Base-by-base conservation (phyloP, 1,284 basidiomycete species). In the Mycosarcoma mackinlayi region DNA sequence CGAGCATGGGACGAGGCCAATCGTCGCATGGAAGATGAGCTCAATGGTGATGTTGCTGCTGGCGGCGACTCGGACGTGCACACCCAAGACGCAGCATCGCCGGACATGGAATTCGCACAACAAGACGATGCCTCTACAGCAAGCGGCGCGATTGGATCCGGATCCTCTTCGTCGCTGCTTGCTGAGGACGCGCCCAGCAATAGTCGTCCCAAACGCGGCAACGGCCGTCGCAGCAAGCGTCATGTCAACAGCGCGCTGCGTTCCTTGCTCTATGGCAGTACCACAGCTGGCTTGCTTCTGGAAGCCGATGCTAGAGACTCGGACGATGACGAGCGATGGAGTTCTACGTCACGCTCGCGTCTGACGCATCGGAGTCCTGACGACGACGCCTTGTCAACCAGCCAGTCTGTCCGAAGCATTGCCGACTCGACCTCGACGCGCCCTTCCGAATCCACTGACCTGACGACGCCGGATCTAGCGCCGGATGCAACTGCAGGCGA, bases 1-100 rank as follows among this genome's bases (percentile, higher is more conserved):
- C 88, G 91, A 34, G 92, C 94, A 66, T 94, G 92, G 90, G 94
- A 96, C 71, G 86, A 85, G 61, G 83, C 85, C 19, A 84, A 84
- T 60, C 67, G 84, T 21, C 76, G 84, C 23, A 84, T 85, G 23
- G 84, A 85, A 48, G 85, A 85, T 47, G 63, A 65, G 44, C 27
- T 65, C 21, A 61, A 69, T 50, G 46, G 47, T 30, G 37, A 69
- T 35, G 50, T 27, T n/a, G 42, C 16, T 3, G 52, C 13, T 14
- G n/a, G n/a, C n/a, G n/a, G n/a, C n/a, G 52, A 56, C 13, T 25
- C 37, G 24, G 46, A 54, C 19, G 8, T 13, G 9, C 41, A 44
- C 21, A 49, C 27, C 40, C 42, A 61, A 23, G 41, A 61, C 6
- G 25, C 48, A 27, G 31, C n/a, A 25, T 13, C 40, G n/a, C 49